Percentiles rank a stretch among this genome's conserved stretches.
phyloP scores from a whole-genome alignment of 176 grass and related monocot species.

The Oryza longistaminata region DNA sequence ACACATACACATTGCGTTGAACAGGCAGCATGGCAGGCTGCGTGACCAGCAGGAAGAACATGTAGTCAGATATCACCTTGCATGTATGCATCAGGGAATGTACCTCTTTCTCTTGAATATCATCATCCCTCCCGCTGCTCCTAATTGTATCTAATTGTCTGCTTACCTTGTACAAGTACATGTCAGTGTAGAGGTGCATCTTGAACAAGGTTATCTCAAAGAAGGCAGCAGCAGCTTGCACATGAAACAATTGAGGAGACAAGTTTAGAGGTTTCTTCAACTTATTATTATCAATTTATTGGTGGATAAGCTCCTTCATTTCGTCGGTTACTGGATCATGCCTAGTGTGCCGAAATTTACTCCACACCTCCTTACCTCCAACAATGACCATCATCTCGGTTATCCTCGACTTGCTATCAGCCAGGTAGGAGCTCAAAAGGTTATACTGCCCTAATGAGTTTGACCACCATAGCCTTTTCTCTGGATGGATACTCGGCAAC shows the following conservation, averaged over 20 bases:
- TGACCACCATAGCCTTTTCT: constrained; percentile 12
- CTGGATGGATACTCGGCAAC: not conserved
- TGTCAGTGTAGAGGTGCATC: not conserved
- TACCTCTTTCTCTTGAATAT: not conserved
- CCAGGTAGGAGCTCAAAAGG: not conserved
- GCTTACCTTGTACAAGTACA: not conserved
- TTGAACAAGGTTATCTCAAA: not conserved
- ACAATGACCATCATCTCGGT: not conserved
- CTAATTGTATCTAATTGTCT: no score
- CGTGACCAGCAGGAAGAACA: not conserved
- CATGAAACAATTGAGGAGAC: not conserved
- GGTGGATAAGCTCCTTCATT: not conserved
- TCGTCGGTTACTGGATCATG: not conserved
- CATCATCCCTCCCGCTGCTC: no score
- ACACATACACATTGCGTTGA: not conserved
- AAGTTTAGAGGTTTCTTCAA: not conserved
- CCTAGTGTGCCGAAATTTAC: not conserved
- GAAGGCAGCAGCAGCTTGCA: no score
- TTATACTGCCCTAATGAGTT: constrained; percentile 12
- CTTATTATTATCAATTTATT: no score
- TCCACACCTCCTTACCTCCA: not conserved
- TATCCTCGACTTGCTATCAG: not conserved
- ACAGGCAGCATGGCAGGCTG: constrained; percentile 5
- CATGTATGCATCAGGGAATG: not conserved
- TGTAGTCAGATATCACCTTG: constrained; percentile 13